These are phyloP conservation scores for Escovopsis sp. DNA, from an alignment of 2,329 filamentous ascomycete genomes.

Conservation along the genomic window DNA sequence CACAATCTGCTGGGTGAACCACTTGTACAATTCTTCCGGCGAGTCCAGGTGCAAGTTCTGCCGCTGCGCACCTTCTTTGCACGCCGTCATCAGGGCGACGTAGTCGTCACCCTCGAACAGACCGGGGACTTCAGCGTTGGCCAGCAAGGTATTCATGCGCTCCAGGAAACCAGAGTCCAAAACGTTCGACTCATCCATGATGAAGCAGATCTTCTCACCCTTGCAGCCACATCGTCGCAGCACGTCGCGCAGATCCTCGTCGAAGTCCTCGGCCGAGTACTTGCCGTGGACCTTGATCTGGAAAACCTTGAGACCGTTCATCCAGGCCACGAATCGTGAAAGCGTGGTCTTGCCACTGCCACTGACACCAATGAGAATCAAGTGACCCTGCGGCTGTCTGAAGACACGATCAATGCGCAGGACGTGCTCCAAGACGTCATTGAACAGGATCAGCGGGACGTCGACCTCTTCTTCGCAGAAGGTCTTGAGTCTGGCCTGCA, in stretches of 20 bases:
- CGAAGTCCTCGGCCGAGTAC: conserved; percentile 96
- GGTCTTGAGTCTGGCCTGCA: conserved; percentile 90
- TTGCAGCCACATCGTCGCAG: conserved; percentile 90
- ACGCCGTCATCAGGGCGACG: conserved; percentile 96
- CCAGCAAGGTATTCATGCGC: conserved; percentile 96
- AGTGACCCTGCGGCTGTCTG: conserved; percentile 91
- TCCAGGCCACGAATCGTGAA: conserved; percentile 97
- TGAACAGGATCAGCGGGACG: conserved; percentile 96
- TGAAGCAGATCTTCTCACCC: conserved; percentile 99
- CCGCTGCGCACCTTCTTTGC: conserved; percentile 93
- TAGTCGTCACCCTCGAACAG: conserved; percentile 99
- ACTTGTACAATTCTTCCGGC: conserved; percentile 99
- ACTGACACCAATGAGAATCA: conserved; percentile 96
- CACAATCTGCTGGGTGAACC: conserved; percentile 98
- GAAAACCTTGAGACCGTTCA: conserved; percentile 98
- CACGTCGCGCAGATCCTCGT: conserved; percentile 90
- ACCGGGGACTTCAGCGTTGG: conserved; percentile 97
- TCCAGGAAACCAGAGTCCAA: conserved; percentile 97
- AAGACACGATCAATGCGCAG: conserved; percentile 97
- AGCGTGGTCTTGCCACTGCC: conserved; percentile 97
- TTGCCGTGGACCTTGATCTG: conserved; percentile 99
- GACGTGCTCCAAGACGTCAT: conserved; percentile 96
- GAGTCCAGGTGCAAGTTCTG: conserved; percentile 93
- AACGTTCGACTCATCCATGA: conserved; percentile 99
- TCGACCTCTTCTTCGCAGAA: conserved; percentile 99